These are phyloP conservation scores for Escovopsis sp. DNA, from an alignment of 2,329 filamentous ascomycete species.

Conservation along the genomic window DNA sequence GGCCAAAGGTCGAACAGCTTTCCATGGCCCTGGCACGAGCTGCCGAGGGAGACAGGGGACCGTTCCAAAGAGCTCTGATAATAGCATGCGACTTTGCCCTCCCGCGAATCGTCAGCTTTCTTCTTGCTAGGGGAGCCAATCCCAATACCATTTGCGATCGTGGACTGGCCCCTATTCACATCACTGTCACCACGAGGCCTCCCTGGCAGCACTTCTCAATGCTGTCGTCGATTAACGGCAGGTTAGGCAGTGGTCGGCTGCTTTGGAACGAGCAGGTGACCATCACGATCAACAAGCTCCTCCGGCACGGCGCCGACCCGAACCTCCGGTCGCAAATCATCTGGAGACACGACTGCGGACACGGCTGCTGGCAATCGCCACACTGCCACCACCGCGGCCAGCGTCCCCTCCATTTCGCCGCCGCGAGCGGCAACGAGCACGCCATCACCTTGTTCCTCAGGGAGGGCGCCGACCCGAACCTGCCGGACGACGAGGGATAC, in stretches of 20 bases:
- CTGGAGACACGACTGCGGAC: neutral
- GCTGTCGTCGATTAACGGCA: neutral
- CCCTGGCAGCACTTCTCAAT: slow-evolving; percentile 2
- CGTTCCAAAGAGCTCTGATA: slow-evolving; percentile 3
- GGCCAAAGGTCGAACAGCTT: slow-evolving; percentile 1
- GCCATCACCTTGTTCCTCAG: slow-evolving; percentile 1
- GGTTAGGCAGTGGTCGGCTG: neutral
- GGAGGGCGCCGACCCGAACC: neutral
- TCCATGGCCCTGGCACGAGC: slow-evolving; percentile 2
- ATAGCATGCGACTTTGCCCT: slow-evolving; percentile 6
- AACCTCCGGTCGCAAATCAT: neutral
- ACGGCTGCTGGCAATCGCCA: slow-evolving; percentile 4
- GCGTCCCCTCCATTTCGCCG: slow-evolving; percentile 3
- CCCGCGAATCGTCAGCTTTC: slow-evolving; percentile 1
- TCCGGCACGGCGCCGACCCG: slow-evolving; percentile 3
- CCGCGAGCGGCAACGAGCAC: neutral
- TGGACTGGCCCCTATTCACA: slow-evolving; percentile 4
- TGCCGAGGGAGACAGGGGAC: neutral
- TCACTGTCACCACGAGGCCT: neutral
- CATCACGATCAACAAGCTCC: neutral
- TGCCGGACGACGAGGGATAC: slow-evolving; percentile 3
- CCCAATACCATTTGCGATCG: slow-evolving; percentile 1
- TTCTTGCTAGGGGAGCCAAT: slow-evolving; percentile 3
- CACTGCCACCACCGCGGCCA: slow-evolving; percentile 2
- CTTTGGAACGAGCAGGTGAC: slow-evolving; percentile 1